phyloP scores from a whole-genome alignment of 2,329 filamentous ascomycete species.

The Xylaria hypoxylon region DNA sequence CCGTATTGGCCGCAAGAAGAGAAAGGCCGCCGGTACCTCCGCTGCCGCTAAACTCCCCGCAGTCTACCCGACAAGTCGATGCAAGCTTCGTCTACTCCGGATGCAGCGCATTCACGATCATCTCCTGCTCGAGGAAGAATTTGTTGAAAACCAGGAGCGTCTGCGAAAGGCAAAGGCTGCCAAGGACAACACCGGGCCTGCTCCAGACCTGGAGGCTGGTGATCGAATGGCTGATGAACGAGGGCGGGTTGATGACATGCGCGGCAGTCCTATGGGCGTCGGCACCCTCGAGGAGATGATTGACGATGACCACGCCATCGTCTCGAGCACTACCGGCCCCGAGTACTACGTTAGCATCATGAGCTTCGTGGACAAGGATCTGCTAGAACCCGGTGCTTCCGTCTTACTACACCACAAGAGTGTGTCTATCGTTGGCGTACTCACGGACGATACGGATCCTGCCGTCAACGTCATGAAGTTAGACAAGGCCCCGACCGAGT shows the following conservation, averaged over 20 bases:
- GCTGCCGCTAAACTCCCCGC: slow-evolving; percentile 94
- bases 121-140: slow-evolving; percentile 95
- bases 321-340: slow-evolving; percentile 95
- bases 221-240: slow-evolving; percentile 96
- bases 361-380: slow-evolving; percentile 99
- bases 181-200: slow-evolving; percentile 74
- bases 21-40: slow-evolving; percentile 91
- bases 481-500: slow-evolving; percentile 97
- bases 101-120: slow-evolving; percentile 99
- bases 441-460: slow-evolving; percentile 96
- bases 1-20: slow-evolving; percentile 98
- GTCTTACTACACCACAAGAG: slow-evolving; percentile 97
- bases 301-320: slow-evolving; percentile 98
- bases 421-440: slow-evolving; percentile 95
- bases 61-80: slow-evolving; percentile 94
- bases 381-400: slow-evolving; percentile 94
- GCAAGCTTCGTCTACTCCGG: slow-evolving; percentile 94
- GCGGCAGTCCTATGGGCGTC: slow-evolving; percentile 97
- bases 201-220: slow-evolving; percentile 76
- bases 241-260: slow-evolving; percentile 96
- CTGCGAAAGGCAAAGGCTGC: slow-evolving; percentile 90
- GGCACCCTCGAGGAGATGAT: slow-evolving; percentile 98
- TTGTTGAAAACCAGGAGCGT: slow-evolving; percentile 98
- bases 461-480: slow-evolving; percentile 99
- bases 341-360: slow-evolving; percentile 99